phyloP scores from a whole-genome alignment of 208 protist species.

The Trypanosoma lewisi region DNA sequence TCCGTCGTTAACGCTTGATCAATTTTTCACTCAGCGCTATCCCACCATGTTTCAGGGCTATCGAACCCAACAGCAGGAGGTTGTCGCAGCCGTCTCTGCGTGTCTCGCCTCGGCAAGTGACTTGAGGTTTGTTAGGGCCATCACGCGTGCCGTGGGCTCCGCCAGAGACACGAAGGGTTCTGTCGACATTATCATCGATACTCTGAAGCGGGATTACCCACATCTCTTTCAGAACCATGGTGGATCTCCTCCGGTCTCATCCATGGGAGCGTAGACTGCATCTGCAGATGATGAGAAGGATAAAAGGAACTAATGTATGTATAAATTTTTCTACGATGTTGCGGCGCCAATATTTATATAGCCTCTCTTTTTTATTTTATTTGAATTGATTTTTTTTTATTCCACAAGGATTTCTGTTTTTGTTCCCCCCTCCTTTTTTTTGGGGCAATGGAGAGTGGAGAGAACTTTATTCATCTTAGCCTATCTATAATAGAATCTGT shows the following conservation, averaged over 20 bases:
- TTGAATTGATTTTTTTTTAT: too few relatives aligned
- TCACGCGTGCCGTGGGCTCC: constrained; percentile 60
- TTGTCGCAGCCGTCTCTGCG: constrained; percentile 68
- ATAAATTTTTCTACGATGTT: neutral
- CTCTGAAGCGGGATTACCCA: constrained; percentile 67
- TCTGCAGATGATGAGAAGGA: too few relatives aligned
- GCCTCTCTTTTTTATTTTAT: too few relatives aligned
- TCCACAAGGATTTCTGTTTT: neutral
- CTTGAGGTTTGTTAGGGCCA: constrained; percentile 59
- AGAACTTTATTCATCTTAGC: neutral
- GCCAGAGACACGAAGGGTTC: constrained; percentile 60
- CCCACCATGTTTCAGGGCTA: constrained; percentile 79
- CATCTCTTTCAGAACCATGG: constrained; percentile 22
- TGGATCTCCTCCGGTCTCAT: neutral
- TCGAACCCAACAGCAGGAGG: constrained; percentile 61
- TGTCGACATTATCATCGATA: constrained; percentile 74
- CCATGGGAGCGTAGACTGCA: neutral
- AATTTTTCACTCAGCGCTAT: constrained; percentile 71
- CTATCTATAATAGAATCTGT: neutral
- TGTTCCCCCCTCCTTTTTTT: too few relatives aligned
- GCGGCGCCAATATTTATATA: too few relatives aligned
- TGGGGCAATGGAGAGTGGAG: too few relatives aligned
- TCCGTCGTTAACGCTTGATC: constrained; percentile 67
- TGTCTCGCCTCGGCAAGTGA: constrained; percentile 54
- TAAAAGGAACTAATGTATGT: too few relatives aligned